Base-by-base conservation (phyloP, 805 yeast genomes). In the Lipomyces orientalis region DNA sequence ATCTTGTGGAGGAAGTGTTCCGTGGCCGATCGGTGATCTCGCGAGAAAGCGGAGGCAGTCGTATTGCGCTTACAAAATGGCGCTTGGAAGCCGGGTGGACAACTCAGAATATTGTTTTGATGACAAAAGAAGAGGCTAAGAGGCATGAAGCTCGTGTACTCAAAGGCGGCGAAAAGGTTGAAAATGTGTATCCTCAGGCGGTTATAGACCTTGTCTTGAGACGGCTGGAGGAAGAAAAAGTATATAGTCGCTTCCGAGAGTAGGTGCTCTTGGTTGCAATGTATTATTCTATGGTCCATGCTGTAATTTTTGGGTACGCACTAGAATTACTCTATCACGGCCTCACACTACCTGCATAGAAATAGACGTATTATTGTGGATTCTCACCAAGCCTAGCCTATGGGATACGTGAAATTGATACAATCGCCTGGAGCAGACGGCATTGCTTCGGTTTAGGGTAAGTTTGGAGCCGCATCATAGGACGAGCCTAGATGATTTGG, bases 1-100 rank as follows among this genome's bases (percentile, higher is more conserved):
- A 93, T 76, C 82, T 94, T 16, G 82, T 93, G 46, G 98, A 94
- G 76, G 99, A 95, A 79, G 89, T 95, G 2, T 95, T 88, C 81
- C 87, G 96, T 69, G 98, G 98, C 14, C 92, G 93, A 78, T 90
- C 97, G 0, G 95, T 96, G 19, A 84, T 93, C 14, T 89, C 97
- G 19, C 66, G 71, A 19, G 71, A 67, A 37, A 90, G 93, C 22
- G 90, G 84, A 73, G 88, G 93, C 5, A 90, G 96, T 0, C 86
- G 93, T 73, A 81, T 94, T 67, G 86, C 94, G 0, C 82, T 95
- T 52, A 87, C 97, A 0, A 83, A 90, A 76, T 95, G 99, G 99
- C 89, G 87, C 70, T 92, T 91, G 6, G 74, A 76, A 0, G 80
- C 84, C 72, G 90, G 88, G 12, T 80, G 90, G 34, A 83, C 88